Evolutionary conservation across 208 protist genomes (phyloP).

Genomic region (Jaenimonas drosophilae): DNA sequence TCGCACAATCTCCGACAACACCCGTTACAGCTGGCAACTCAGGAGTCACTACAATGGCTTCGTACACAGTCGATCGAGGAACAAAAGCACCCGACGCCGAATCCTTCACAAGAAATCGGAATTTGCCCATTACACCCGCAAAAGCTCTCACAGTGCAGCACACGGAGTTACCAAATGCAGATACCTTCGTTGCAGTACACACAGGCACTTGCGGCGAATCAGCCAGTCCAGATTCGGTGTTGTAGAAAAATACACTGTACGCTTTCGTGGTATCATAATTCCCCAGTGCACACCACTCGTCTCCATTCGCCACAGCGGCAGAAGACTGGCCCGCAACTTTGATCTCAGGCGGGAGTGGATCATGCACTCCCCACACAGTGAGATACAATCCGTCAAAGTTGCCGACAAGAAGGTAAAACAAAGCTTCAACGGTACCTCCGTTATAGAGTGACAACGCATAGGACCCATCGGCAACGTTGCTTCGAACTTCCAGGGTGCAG

Average conservation of each 20-base stretch:
- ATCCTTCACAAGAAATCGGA: constrained; percentile 18
- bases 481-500: too few species aligned
- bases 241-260: constrained; percentile 30
- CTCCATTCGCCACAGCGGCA: constrained; percentile 14
- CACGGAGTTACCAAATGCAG: constrained; percentile 11
- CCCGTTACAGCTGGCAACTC: too few species aligned
- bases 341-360: too few species aligned
- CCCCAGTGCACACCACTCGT: constrained; percentile 14
- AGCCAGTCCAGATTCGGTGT: constrained; percentile 3
- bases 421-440: too few species aligned
- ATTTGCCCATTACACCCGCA: constrained; percentile 23
- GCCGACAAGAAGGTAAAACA: too few species aligned
- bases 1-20: too few species aligned
- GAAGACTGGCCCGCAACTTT: constrained; percentile 14
- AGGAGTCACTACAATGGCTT: constrained; percentile 7
- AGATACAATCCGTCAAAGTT: too few species aligned
- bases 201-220: too few species aligned
- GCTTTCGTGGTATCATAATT: constrained; percentile 10
- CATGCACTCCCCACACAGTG: too few species aligned
- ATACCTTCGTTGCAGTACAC: too few species aligned
- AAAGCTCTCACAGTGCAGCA: constrained; percentile 14
- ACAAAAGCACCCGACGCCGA: constrained; percentile 8
- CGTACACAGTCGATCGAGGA: constrained; percentile 11
- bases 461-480: too few species aligned
- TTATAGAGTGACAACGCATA: too few species aligned